A percentile compares a stretch with the other conserved stretches of the same genome.
Conservation (phyloP, 73 alveolate species). For the Breviolum minutum region DNA sequence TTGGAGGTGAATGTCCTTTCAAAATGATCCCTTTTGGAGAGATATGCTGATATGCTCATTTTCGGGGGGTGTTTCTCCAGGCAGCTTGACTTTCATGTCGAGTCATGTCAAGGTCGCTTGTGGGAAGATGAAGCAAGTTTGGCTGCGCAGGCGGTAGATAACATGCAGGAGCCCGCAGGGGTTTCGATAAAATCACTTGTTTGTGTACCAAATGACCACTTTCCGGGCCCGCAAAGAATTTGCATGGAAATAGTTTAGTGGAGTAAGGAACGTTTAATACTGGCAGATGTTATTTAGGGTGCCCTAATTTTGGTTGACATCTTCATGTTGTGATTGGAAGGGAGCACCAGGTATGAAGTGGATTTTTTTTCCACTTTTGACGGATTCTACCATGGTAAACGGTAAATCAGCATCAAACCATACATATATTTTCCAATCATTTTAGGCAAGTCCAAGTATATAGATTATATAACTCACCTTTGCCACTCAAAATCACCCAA, state of each 20-base stretch:
- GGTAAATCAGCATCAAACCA: no score
- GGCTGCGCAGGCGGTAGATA: slow-evolving; percentile 85
- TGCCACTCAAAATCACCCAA: no score
- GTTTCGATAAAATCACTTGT: background rate
- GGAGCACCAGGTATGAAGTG: no score
- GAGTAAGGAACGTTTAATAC: no score
- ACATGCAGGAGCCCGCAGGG: slow-evolving; percentile 41
- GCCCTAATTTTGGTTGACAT: no score
- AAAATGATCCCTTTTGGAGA: background rate
- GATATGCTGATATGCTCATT: background rate
- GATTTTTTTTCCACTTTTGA: background rate
- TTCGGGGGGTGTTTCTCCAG: background rate
- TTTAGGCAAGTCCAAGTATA: no score
- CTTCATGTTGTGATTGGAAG: no score
- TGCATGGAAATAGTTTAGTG: no score
- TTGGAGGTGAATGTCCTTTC: no score
- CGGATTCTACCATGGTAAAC: background rate
- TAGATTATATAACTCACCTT: no score
- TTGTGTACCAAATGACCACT: background rate
- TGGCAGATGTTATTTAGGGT: no score
- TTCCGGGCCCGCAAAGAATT: background rate
- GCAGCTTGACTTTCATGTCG: background rate
- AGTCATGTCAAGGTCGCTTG: slow-evolving; percentile 17
- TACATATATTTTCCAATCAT: no score
- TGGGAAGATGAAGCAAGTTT: slow-evolving; percentile 79